Evolutionary conservation across 768 basidiomycete genomes (phyloP).

Genomic region (Russula sp.): DNA sequence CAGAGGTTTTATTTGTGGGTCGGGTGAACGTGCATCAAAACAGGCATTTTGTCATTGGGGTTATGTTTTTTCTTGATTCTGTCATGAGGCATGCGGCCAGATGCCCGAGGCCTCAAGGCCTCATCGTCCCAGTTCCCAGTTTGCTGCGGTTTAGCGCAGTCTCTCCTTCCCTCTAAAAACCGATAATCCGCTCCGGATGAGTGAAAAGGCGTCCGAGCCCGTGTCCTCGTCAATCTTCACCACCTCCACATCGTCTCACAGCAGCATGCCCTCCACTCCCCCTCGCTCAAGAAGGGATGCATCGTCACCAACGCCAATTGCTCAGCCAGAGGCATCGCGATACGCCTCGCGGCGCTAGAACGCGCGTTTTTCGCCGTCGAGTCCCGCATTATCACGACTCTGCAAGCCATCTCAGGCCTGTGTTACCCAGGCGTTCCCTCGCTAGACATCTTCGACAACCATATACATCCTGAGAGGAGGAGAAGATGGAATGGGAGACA

Average conservation of each 20-base stretch:
- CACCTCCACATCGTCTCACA: constrained; percentile 81
- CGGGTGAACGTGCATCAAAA: too few species aligned
- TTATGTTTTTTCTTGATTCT: too few species aligned
- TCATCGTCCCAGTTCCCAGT: too few species aligned
- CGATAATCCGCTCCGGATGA: too few species aligned
- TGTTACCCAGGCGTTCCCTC: constrained; percentile 91
- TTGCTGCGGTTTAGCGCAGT: too few species aligned
- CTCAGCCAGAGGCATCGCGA: constrained; percentile 86
- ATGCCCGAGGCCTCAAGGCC: too few species aligned
- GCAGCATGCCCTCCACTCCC: constrained; percentile 64
- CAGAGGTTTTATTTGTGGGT: too few species aligned
- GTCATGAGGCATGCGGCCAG: too few species aligned
- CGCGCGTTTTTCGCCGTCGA: constrained; percentile 91
- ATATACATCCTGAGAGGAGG: constrained; percentile 88
- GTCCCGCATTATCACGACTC: constrained; percentile 83
- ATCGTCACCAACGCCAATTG: constrained; percentile 99
- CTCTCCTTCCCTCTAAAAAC: too few species aligned
- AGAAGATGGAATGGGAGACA: constrained; percentile 99
- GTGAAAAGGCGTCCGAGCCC: too few species aligned
- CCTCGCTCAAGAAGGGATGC: constrained; percentile 73
- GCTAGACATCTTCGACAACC: constrained; percentile 97
- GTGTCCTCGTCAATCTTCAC: constrained; percentile 80
- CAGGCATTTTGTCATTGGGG: too few species aligned
- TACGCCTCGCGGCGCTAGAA: constrained; percentile 88
- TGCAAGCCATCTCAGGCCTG: constrained; percentile 96